Base-by-base conservation (phyloP, 2,329 filamentous ascomycete species). In the Harringtonia aguacate region DNA sequence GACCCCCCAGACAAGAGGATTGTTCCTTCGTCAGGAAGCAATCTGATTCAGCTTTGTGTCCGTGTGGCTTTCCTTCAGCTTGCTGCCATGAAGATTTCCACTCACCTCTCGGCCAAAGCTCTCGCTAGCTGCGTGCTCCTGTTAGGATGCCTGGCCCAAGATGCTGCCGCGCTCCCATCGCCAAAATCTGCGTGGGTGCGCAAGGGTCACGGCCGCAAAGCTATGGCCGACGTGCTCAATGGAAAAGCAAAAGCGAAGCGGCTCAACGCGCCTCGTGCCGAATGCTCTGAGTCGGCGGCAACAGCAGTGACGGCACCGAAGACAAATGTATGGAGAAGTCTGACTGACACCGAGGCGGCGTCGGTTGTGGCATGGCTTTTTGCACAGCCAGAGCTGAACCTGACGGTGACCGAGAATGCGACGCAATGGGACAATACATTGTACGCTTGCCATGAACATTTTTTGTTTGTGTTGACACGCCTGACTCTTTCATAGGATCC, bases 341-440 rank as follows among this genome's bases (percentile, higher is more conserved):
- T 68, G 37, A 61, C 55, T 1, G 58, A 62, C 34, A 47, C 52
- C 6, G 66, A 69, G 44, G 61, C 62, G 3, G 61, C 61, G 2
- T 51, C 56, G 15, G 59, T 67, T 5, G 58, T 62, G 1, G 48
- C 56, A 8, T 68, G 63, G 62, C 56, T 68, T 3, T 66, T 66
- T 45, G 54, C 50, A 1, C 63, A 65, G 48, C 38, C 50, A 3
- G 60, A 62, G 17, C 52, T 68, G 34, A 69, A 68, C 48, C 53
- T 69, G 33, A 65, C 62, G 2, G 36, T 48, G 1, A 44, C 51
- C 6, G 61, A 62, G 12, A 50, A 62, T 8, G 60, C 61, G 3
- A 55, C 54, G 0, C 51, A 52, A 6, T 65, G 62, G 62, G 61
- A 64, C 36, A 64, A 64, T 49, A 57, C 55, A 0, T 52, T 63